Evolutionary conservation across 2,329 filamentous ascomycete species (phyloP).

Genomic region (Venturiaceae sp.): DNA sequence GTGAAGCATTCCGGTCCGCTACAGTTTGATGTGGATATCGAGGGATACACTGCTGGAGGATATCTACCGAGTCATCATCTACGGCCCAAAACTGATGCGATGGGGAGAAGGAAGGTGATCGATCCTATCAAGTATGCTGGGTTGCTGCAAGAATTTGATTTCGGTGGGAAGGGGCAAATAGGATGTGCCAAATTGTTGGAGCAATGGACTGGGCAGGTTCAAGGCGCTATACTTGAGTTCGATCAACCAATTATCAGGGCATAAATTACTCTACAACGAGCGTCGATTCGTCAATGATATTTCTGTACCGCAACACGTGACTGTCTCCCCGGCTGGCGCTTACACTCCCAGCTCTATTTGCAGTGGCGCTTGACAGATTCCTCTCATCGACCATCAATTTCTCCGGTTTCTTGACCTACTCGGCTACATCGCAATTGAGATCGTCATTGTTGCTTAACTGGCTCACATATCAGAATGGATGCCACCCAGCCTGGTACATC

Average conservation of each 20-base stretch:
- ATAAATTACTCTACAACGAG: not conserved
- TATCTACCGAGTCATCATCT: not conserved
- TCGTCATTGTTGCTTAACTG: too few relatives aligned
- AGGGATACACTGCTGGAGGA: not conserved
- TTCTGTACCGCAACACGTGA: too few relatives aligned
- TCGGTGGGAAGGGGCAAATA: not conserved
- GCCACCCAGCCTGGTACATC: too few relatives aligned
- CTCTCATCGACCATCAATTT: too few relatives aligned
- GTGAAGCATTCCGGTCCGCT: conserved; percentile 1
- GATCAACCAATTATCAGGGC: not conserved
- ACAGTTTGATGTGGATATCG: conserved; percentile 2
- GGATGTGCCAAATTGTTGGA: not conserved
- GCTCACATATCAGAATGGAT: too few relatives aligned
- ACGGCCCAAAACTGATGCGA: conserved; percentile 3
- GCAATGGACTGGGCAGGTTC: conserved; percentile 4
- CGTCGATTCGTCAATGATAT: too few relatives aligned
- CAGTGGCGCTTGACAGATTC: too few relatives aligned
- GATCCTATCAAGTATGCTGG: not conserved
- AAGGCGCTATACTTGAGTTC: conserved; percentile 5
- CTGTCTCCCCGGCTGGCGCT: too few relatives aligned
- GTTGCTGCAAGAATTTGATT: not conserved
- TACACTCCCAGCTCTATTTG: too few relatives aligned
- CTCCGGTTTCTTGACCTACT: too few relatives aligned
- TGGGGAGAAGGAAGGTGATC: conserved; percentile 3
- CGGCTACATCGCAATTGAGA: too few relatives aligned